phyloP scores from a whole-genome alignment of 192 early-diverging fungal species.

The Coemansia guatemalensis region DNA sequence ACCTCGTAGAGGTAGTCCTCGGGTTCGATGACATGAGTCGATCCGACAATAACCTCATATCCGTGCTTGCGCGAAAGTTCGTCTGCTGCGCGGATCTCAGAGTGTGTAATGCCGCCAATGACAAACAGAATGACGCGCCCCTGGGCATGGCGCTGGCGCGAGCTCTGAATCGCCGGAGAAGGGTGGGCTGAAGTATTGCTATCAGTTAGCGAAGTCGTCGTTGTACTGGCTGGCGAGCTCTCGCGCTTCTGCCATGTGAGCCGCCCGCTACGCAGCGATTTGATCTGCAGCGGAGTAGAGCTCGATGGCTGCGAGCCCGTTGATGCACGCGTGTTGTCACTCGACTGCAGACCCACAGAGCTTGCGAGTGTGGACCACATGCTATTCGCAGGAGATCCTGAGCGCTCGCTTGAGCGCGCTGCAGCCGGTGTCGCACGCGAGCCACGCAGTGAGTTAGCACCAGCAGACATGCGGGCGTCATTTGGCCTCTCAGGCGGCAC shows the following conservation, averaged over 20 bases:
- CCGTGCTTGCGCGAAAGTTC: conserved; percentile 45
- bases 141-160: conserved; percentile 18
- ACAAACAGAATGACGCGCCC: conserved; percentile 50
- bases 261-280: conserved; percentile 44
- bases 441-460: conserved; percentile 18
- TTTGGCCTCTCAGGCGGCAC: conserved; percentile 49
- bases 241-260: conserved; percentile 57
- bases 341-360: conserved; percentile 34
- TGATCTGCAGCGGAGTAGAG: conserved; percentile 34
- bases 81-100: conserved; percentile 51
- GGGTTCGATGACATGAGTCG: conserved; percentile 50
- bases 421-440: conserved; percentile 23
- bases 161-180: conserved; percentile 1
- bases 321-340: conserved; percentile 23
- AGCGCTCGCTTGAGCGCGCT: conserved; percentile 20
- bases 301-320: conserved; percentile 23
- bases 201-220: conserved; percentile 16
- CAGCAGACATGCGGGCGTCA: conserved; percentile 16
- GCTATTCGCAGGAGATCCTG: conserved; percentile 41
- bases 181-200: conserved; percentile 11
- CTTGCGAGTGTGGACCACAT: conserved; percentile 52
- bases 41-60: conserved; percentile 51
- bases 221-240: conserved; percentile 31
- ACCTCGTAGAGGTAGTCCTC: conserved; percentile 44
- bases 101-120: conserved; percentile 50